Percentiles rank a stretch among this genome's conserved stretches.
Conservation (phyloP, 495 filamentous ascomycete species). For the Penicillium bovifimosum region DNA sequence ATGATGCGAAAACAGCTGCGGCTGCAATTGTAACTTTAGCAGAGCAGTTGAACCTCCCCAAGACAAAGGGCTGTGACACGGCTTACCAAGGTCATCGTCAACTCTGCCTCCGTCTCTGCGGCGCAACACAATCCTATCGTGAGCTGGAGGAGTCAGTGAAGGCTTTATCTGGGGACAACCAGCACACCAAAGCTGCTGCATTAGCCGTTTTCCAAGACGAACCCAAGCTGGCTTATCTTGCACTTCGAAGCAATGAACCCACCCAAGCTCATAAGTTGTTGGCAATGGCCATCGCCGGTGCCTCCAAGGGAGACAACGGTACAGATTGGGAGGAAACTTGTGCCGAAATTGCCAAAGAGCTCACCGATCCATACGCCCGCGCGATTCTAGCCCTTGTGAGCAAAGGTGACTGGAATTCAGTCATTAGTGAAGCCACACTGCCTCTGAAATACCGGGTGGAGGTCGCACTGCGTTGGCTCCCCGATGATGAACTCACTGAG, state of each 20-base stretch:
- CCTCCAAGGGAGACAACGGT: slow-evolving; percentile 49
- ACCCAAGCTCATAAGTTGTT: slow-evolving; percentile 46
- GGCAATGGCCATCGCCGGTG: slow-evolving; percentile 51
- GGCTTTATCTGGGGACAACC: slow-evolving; percentile 50
- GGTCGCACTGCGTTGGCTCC: slow-evolving; percentile 78
- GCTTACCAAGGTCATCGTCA: slow-evolving; percentile 66
- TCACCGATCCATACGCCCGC: slow-evolving; percentile 78
- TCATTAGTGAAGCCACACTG: slow-evolving; percentile 74
- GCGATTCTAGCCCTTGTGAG: slow-evolving; percentile 90
- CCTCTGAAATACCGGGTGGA: slow-evolving; percentile 80
- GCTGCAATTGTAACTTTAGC: slow-evolving; percentile 49
- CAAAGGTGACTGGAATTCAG: slow-evolving; percentile 78
- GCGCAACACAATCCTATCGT: slow-evolving; percentile 58
- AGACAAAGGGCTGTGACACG: slow-evolving; percentile 51
- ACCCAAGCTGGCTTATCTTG: slow-evolving; percentile 47
- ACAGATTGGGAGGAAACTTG: slow-evolving; percentile 52
- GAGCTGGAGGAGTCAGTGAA: slow-evolving; percentile 59
- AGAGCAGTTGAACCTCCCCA: slow-evolving; percentile 41
- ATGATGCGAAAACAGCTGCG: slow-evolving; percentile 32
- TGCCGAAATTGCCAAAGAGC: slow-evolving; percentile 57
- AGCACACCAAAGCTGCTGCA: slow-evolving; percentile 77
- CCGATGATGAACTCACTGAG: slow-evolving; percentile 65
- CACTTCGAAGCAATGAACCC: slow-evolving; percentile 39
- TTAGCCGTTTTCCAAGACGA: slow-evolving; percentile 70
- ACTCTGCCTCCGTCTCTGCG: slow-evolving; percentile 73